These are phyloP conservation scores for Amanita exitialis DNA, from an alignment of 768 basidiomycete genomes.

Conservation along the genomic window DNA sequence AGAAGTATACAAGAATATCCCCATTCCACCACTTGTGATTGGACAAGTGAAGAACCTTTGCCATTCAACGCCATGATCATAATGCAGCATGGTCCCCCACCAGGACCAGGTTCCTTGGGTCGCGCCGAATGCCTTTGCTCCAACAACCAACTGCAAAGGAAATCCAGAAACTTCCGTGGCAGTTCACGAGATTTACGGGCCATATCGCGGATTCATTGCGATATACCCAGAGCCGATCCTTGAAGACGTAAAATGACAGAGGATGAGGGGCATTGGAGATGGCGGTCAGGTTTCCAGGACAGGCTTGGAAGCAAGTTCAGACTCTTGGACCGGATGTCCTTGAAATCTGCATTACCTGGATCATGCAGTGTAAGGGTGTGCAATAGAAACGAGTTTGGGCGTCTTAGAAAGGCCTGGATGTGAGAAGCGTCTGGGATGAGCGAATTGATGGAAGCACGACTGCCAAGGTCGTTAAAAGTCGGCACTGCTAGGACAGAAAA, in stretches of 20 bases:
- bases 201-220: slow-evolving; percentile 47
- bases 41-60: slow-evolving; percentile 36
- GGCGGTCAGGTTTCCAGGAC: slow-evolving; percentile 39
- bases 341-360: slow-evolving; percentile 18
- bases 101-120: slow-evolving; percentile 41
- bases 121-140: slow-evolving; percentile 27
- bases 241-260: slow-evolving; percentile 44
- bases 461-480: slow-evolving; percentile 24
- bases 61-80: slow-evolving; percentile 30
- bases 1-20: slow-evolving; percentile 38
- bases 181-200: slow-evolving; percentile 45
- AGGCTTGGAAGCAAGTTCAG: slow-evolving; percentile 20
- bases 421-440: slow-evolving; percentile 32
- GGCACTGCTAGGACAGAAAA: slow-evolving; percentile 24
- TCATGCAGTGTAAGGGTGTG: slow-evolving; percentile 5
- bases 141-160: slow-evolving; percentile 39
- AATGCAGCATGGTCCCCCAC: slow-evolving; percentile 45
- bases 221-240: slow-evolving; percentile 40
- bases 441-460: slow-evolving; percentile 25
- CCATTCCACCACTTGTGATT: slow-evolving; percentile 23
- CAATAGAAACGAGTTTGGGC: slow-evolving; percentile 8
- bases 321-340: neutral
- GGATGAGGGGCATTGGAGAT: slow-evolving; percentile 21
- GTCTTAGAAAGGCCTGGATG: slow-evolving; percentile 25
- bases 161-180: slow-evolving; percentile 29